Conservation (phyloP, 495 filamentous ascomycete genomes). For the Podospora bellae-mahoneyi region DNA sequence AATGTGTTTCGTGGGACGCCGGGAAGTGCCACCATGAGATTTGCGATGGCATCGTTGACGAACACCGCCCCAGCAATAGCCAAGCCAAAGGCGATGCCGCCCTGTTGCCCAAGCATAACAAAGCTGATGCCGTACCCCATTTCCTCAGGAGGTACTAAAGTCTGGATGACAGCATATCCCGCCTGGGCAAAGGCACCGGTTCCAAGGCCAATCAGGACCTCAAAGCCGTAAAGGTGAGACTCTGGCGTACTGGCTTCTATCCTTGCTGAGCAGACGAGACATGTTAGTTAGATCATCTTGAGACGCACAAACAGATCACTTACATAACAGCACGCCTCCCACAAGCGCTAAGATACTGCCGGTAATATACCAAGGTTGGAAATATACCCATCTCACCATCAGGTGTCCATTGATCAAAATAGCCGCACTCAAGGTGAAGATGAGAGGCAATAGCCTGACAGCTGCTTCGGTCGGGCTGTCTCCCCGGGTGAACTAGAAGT, state of each 20-base stretch:
- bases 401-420: constrained; percentile 49
- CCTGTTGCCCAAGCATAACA: constrained; percentile 35
- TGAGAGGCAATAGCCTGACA: constrained; percentile 58
- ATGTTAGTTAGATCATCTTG: neutral
- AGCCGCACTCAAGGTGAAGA: constrained; percentile 46
- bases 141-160: constrained; percentile 39
- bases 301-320: neutral
- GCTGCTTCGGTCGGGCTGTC: constrained; percentile 49
- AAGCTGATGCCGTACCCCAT: constrained; percentile 48
- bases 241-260: constrained; percentile 27
- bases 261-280: neutral
- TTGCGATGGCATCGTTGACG: neutral
- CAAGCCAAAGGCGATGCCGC: constrained; percentile 9
- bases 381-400: constrained; percentile 49
- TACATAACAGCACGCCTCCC: constrained; percentile 48
- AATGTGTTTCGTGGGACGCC: neutral
- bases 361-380: constrained; percentile 57
- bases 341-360: constrained; percentile 47
- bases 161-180: constrained; percentile 52
- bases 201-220: constrained; percentile 52
- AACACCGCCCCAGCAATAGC: constrained; percentile 18
- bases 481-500: constrained; percentile 55
- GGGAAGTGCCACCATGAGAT: neutral
- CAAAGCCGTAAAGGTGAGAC: constrained; percentile 52
- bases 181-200: constrained; percentile 48